Base-by-base conservation (phyloP, 2,329 filamentous ascomycete species). In the Fusarium tanahbumbuense region DNA sequence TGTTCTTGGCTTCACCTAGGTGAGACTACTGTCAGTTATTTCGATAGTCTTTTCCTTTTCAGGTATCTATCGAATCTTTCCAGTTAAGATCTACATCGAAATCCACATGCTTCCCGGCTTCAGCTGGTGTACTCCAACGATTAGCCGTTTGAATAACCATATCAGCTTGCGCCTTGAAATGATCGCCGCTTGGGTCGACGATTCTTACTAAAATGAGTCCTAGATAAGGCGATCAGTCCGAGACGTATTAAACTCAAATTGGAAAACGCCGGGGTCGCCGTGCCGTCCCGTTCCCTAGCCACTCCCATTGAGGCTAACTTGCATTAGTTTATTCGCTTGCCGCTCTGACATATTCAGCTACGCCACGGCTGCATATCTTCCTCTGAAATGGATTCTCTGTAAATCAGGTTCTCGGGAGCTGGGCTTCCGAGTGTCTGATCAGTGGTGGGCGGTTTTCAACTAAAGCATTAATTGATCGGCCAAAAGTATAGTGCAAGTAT, bases 131-230 rank as follows among this genome's bases (percentile, higher is more conserved):
- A 10, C 9, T 18, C 5, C 16, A 37, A 18, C 32, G 16, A 37
- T 4, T 37, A 18, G 2, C 16, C 16, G 5, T 18, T 37, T 0
- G 18, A 3, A 11, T 2, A 18, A 10, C 0, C 0, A 11, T 2
- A 6, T 3, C 32, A 37, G 16, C 32, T 37, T 37, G 0, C 2
- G 3, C 32, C 0, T 2, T 37, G 9, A 3, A 18, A 18, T 37
- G 32, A 37, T 37, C 16, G 32, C 18, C 16, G 16, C 2, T 8
- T 16, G 2, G 8, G 1, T 18, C 15, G 32, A 18, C 8, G 8
- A 0, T 18, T 1, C 0, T 34, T 34, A 34, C 32, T 9, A 3
- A 18, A 10, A 9, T 1, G 15, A 10, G 8, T 10, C 1, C 2
- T 16, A 2, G 8, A 34, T 34, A 5, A 2, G 32, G 32, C 32